A percentile compares a stretch with the other conserved stretches of the same genome.
These are phyloP conservation scores for Spergularia marina DNA, from an alignment of 148 eudicot species.

Conservation along the genomic window DNA sequence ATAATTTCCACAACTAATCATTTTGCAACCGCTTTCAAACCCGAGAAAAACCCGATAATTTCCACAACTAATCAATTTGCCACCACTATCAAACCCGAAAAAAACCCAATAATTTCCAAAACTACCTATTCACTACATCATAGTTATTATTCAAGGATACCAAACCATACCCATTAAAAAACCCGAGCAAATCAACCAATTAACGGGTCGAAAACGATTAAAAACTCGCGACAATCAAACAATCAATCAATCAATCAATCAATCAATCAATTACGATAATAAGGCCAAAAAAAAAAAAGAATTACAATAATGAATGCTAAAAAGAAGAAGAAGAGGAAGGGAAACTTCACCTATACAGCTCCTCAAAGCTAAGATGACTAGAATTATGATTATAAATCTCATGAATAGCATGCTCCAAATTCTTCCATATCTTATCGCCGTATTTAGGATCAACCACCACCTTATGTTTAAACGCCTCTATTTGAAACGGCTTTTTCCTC, in stretches of 20 bases:
- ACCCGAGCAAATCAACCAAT: neutral
- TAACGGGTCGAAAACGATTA: neutral
- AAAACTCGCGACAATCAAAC: neutral
- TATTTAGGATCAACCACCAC: slow-evolving; percentile 86
- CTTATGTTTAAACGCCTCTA: slow-evolving; percentile 72
- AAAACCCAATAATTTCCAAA: neutral
- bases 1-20: neutral
- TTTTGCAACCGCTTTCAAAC: neutral
- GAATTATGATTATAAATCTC: slow-evolving; percentile 83
- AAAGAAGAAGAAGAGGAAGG: neutral
- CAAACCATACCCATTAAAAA: neutral
- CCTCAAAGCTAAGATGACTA: slow-evolving; percentile 77
- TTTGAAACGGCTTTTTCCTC: slow-evolving; percentile 71
- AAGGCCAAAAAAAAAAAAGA: neutral
- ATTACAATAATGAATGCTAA: neutral
- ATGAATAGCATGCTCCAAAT: slow-evolving; percentile 73
- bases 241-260: no score
- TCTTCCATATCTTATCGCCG: slow-evolving; percentile 79
- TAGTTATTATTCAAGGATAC: neutral
- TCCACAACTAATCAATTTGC: neutral
- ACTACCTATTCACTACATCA: neutral
- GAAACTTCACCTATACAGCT: slow-evolving; percentile 56
- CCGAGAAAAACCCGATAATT: neutral
- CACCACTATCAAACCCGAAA: neutral
- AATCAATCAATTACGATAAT: neutral